Percentiles rank a stretch among this genome's conserved stretches.
Evolutionary conservation across 1,139 yeast species (phyloP).

Genomic region (Zygosaccharomyces pseudobailii): DNA sequence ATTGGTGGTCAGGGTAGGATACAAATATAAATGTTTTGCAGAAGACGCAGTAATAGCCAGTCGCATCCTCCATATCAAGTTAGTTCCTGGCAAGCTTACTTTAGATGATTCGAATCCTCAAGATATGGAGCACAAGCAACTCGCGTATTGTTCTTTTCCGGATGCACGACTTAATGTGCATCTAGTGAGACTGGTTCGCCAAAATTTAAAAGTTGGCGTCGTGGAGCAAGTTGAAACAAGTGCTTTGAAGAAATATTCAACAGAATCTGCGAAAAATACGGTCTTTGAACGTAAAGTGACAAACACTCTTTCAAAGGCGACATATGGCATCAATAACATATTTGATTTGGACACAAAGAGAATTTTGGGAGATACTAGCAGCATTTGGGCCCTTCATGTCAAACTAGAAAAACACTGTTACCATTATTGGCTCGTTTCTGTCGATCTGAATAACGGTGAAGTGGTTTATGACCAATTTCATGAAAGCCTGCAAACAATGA

Average conservation of each 20-base stretch:
- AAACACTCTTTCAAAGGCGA: conserved; percentile 75
- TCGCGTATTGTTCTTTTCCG: conserved; percentile 85
- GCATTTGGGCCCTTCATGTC: conserved; percentile 27
- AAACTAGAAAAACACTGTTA: conserved; percentile 4
- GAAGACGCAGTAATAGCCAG: conserved; percentile 74
- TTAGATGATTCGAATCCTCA: conserved; percentile 43
- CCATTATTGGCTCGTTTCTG: conserved; percentile 47
- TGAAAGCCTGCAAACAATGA: conserved; percentile 47
- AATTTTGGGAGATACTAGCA: conserved; percentile 25
- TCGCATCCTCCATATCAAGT: conserved; percentile 60
- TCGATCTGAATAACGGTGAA: conserved; percentile 76
- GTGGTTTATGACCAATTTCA: conserved; percentile 63
- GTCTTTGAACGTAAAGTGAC: conserved; percentile 68
- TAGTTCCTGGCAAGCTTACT: conserved; percentile 59
- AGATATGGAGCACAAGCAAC: conserved; percentile 48
- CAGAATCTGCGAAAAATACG: conserved; percentile 32
- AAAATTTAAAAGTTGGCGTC: conserved; percentile 75
- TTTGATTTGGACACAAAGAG: conserved; percentile 43
- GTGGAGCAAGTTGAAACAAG: conserved; percentile 84
- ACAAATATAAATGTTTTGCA: conserved; percentile 82
- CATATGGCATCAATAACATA: conserved; percentile 47
- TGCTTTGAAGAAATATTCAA: conserved; percentile 51
- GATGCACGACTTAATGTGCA: conserved; percentile 69
- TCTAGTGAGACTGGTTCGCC: conserved; percentile 57
- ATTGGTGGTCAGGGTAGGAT: conserved; percentile 82